Evolutionary conservation across 2,329 filamentous ascomycete species (phyloP).

Genomic region (Phyllosticta ampelicida): DNA sequence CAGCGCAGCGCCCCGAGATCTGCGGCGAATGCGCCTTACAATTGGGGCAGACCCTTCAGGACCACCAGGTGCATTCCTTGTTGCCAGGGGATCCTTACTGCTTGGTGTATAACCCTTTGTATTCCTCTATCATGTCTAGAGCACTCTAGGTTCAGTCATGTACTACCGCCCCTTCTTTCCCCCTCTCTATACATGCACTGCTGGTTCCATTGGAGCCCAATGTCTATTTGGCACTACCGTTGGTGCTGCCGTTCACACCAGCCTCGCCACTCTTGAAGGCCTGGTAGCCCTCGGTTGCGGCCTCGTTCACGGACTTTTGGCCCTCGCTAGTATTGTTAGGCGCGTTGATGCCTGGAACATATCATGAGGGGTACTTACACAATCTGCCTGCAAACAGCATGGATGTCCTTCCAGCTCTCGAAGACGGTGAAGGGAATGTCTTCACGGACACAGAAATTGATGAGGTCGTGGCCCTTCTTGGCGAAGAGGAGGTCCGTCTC

Average conservation of each 20-base stretch:
- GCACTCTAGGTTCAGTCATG: not conserved
- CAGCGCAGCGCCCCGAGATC: conserved; percentile 5
- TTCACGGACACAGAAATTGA: conserved; percentile 75
- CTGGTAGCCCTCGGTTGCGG: conserved; percentile 46
- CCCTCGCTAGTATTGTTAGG: conserved; percentile 41
- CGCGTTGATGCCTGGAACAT: not conserved
- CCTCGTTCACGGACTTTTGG: conserved; percentile 57
- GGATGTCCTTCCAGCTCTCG: conserved; percentile 70
- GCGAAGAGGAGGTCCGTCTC: conserved; percentile 48
- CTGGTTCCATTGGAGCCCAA: conserved; percentile 2
- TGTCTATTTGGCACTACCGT: not conserved
- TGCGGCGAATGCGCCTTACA: not conserved
- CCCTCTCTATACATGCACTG: not conserved
- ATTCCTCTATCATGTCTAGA: not conserved
- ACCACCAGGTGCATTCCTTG: not conserved
- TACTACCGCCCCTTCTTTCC: not conserved
- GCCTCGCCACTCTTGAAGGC: conserved; percentile 36
- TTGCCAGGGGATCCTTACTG: not conserved
- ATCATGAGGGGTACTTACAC: conserved; percentile 24
- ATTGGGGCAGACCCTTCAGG: not conserved
- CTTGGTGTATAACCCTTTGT: not conserved
- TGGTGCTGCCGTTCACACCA: conserved; percentile 13
- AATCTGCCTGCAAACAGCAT: conserved; percentile 66
- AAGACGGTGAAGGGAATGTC: conserved; percentile 83
- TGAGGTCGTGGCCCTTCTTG: conserved; percentile 52